Percentiles rank a stretch among this genome's conserved stretches.
These are phyloP conservation scores for Sporothrix pseudoabietina DNA, from an alignment of 2,329 filamentous ascomycete species.

Conservation along the genomic window DNA sequence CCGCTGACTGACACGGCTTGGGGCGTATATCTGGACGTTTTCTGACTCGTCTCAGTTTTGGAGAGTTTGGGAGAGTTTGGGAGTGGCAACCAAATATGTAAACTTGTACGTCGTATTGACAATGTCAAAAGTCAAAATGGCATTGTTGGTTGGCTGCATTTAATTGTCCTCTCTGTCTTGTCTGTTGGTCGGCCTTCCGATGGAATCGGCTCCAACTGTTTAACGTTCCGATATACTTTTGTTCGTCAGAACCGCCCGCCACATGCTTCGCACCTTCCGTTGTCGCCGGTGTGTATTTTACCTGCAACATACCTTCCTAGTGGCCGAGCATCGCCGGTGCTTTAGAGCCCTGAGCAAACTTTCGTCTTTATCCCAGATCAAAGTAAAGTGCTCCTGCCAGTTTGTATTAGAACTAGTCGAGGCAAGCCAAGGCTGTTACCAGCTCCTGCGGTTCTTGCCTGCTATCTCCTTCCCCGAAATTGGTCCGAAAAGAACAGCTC, in stretches of 20 bases:
- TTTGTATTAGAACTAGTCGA: not conserved
- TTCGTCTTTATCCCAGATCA: not conserved
- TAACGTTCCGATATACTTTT: constrained; percentile 6
- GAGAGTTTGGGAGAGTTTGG: too few species aligned
- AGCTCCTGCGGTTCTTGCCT: not conserved
- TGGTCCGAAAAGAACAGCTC: constrained; percentile 19
- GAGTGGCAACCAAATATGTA: not conserved
- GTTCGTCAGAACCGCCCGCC: not conserved
- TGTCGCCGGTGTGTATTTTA: constrained; percentile 8
- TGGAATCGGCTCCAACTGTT: constrained; percentile 12
- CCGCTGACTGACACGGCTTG: not conserved
- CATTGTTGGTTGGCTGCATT: not conserved
- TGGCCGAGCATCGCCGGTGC: not conserved
- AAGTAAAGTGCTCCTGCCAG: not conserved
- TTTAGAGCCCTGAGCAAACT: not conserved
- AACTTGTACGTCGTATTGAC: not conserved
- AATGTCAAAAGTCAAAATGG: not conserved
- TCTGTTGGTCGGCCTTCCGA: not conserved
- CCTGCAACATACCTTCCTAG: not conserved
- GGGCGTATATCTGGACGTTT: not conserved
- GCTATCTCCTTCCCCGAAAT: constrained; percentile 18
- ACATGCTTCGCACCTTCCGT: not conserved
- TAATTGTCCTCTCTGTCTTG: not conserved
- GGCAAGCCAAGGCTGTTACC: not conserved
- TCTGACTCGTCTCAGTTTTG: not conserved